Evolutionary conservation across 805 yeast species (phyloP).

Genomic region (Myxozyma vanderwaltii): DNA sequence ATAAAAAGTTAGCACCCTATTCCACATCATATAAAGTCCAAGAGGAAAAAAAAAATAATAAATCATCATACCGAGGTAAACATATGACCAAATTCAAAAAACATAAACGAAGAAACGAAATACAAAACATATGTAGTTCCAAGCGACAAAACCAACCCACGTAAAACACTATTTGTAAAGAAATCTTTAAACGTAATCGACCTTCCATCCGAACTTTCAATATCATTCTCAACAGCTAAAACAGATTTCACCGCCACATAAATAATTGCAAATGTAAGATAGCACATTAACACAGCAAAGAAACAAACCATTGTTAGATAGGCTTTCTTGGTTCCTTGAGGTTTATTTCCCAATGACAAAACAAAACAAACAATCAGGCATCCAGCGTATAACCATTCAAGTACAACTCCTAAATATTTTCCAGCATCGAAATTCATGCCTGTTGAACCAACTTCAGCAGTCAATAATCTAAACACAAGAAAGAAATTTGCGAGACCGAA

Average conservation of each 20-base stretch:
- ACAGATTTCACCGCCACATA: slow-evolving; percentile 69
- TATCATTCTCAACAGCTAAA: slow-evolving; percentile 40
- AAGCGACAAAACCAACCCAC: slow-evolving; percentile 77
- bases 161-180: slow-evolving; percentile 52
- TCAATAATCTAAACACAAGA: slow-evolving; percentile 86
- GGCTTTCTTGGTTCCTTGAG: slow-evolving; percentile 73
- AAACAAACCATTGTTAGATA: slow-evolving; percentile 73
- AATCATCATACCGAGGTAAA: slow-evolving; percentile 75
- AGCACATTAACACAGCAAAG: slow-evolving; percentile 75
- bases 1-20: not conserved
- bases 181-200: slow-evolving; percentile 36
- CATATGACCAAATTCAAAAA: slow-evolving; percentile 96
- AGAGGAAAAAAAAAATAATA: no score
- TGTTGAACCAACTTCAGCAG: slow-evolving; percentile 71
- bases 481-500: slow-evolving; percentile 91
- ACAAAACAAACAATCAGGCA: slow-evolving; percentile 81
- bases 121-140: slow-evolving; percentile 92
- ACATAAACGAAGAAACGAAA: slow-evolving; percentile 74
- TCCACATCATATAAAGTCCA: no score
- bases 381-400: slow-evolving; percentile 78
- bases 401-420: slow-evolving; percentile 73
- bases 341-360: slow-evolving; percentile 95
- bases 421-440: slow-evolving; percentile 51
- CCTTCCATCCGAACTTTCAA: slow-evolving; percentile 36
- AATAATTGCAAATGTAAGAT: slow-evolving; percentile 80